Evolutionary conservation across 1,284 basidiomycete genomes (phyloP), one percentile per base, ranked within the genome.

Genomic region (Xerocomus cyaneibrunnescens): DNA sequence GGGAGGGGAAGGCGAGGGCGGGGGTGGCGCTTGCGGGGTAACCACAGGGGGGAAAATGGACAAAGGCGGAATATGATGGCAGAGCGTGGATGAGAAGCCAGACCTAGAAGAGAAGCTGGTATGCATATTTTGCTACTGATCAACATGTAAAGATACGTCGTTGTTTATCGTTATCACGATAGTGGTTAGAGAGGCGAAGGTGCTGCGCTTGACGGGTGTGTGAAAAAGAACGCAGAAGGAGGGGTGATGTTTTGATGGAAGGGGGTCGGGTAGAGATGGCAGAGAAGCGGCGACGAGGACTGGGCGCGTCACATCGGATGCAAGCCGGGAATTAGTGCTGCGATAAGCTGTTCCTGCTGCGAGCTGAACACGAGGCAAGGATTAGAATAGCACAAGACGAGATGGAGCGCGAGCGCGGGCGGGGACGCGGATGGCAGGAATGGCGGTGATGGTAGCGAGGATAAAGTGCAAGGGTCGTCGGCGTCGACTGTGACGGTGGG

Each of bases 161-260:
- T n/a, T n/a, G n/a, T n/a, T 39, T 9, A 36, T 36, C 34, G n/a
- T 39, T 38, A 10, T 36, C 19, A 21, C 8, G 31, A 16, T 7
- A 32, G 14, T 4, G 14, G 32, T 16, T n/a, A 17, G 14, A n/a
- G 17, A 10, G 16, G 17, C 34, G 30, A 21, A 27, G n/a, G 23
- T 45, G 23, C 34, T 21, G 39, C 10, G 50, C 17, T n/a, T 16
- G 19, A 38, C 23, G 30, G 19, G 30, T 41, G 51, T 55, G 57
- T 35, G 57, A 57, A 56, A 56, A 23, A 38, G 37, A 38, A 38
- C 9, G 34, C 34, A 17, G 35, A 19, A 32, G 14, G 31, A 10
- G 38, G 39, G 41, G 56, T 14, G 30, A 22, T 43, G 52, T 55
- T 58, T 58, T 55, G 56, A 56, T 58, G 52, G 56, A 38, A 34